phyloP scores from a whole-genome alignment of 1,139 yeast species.

The Torulaspora pretoriensis region DNA sequence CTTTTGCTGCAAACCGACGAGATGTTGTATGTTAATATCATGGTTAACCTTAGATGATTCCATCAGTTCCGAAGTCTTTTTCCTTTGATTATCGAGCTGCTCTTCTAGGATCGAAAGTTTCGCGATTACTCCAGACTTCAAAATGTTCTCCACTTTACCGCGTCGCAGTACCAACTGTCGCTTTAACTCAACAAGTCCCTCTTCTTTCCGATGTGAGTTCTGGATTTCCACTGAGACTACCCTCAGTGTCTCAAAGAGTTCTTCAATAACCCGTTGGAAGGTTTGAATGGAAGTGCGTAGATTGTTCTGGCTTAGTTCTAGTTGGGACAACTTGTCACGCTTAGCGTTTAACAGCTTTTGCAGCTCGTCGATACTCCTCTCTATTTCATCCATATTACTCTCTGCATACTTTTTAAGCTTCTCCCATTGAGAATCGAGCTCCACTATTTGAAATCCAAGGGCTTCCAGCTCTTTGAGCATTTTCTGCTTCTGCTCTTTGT shows the following conservation, averaged over 20 bases:
- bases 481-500: slow-evolving; percentile 58
- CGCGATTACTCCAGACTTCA: slow-evolving; percentile 24
- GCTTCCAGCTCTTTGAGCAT: slow-evolving; percentile 47
- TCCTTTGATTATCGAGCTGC: slow-evolving; percentile 26
- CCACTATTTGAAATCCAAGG: slow-evolving; percentile 42
- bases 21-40: slow-evolving; percentile 21
- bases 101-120: slow-evolving; percentile 27
- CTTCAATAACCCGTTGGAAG: slow-evolving; percentile 39
- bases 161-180: slow-evolving; percentile 26
- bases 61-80: slow-evolving; percentile 20
- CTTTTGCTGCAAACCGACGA: slow-evolving; percentile 20
- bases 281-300: slow-evolving; percentile 56
- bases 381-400: slow-evolving; percentile 57
- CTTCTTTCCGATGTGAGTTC: slow-evolving; percentile 30
- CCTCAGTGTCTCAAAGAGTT: slow-evolving; percentile 30
- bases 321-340: slow-evolving; percentile 40
- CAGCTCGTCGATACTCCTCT: slow-evolving; percentile 54
- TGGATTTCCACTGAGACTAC: slow-evolving; percentile 33
- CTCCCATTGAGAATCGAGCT: slow-evolving; percentile 56
- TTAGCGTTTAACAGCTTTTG: slow-evolving; percentile 45
- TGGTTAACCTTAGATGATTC: slow-evolving; percentile 19
- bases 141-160: slow-evolving; percentile 23
- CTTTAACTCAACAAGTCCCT: slow-evolving; percentile 24
- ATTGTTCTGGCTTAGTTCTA: slow-evolving; percentile 51
- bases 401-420: slow-evolving; percentile 56